phyloP scores from a whole-genome alignment of 1,284 basidiomycete genomes.

The Cronartium ribicola region DNA sequence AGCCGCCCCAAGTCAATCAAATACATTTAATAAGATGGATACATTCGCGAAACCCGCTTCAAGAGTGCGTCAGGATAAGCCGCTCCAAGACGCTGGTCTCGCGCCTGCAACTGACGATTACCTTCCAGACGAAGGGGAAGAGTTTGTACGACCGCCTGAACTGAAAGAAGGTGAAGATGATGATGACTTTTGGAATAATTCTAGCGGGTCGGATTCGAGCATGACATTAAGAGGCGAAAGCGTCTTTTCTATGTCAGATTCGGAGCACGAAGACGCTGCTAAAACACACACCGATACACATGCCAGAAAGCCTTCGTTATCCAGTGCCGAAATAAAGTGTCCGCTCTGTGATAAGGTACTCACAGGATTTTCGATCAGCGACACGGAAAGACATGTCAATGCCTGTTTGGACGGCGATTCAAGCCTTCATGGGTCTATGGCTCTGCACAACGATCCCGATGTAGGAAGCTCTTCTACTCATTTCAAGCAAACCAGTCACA shows the following conservation, averaged over 20 bases:
- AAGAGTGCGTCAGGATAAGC: not conserved
- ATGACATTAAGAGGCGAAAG: not conserved
- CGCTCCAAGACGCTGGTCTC: not conserved
- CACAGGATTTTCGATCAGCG: not conserved
- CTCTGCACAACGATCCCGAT: not conserved
- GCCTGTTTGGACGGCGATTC: conserved; percentile 20
- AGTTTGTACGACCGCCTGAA: conserved; percentile 7
- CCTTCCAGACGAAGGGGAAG: conserved; percentile 4
- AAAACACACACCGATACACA: not conserved
- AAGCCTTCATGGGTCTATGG: not conserved
- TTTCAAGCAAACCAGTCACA: not conserved
- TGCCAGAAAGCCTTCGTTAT: not conserved
- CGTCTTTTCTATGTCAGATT: not conserved
- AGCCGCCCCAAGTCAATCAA: not conserved
- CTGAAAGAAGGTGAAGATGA: not conserved
- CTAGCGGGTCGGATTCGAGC: not conserved
- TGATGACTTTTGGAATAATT: conserved; percentile 5
- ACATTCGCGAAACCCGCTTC: conserved; percentile 1
- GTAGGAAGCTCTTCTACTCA: not conserved
- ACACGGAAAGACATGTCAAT: conserved; percentile 16
- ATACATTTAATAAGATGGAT: not conserved
- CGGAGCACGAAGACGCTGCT: not conserved
- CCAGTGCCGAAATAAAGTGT: not conserved
- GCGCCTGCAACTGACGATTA: not conserved
- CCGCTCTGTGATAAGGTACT: conserved; percentile 12